Evolutionary conservation across 2,329 filamentous ascomycete genomes (phyloP).

Genomic region (Microdochium nivale): DNA sequence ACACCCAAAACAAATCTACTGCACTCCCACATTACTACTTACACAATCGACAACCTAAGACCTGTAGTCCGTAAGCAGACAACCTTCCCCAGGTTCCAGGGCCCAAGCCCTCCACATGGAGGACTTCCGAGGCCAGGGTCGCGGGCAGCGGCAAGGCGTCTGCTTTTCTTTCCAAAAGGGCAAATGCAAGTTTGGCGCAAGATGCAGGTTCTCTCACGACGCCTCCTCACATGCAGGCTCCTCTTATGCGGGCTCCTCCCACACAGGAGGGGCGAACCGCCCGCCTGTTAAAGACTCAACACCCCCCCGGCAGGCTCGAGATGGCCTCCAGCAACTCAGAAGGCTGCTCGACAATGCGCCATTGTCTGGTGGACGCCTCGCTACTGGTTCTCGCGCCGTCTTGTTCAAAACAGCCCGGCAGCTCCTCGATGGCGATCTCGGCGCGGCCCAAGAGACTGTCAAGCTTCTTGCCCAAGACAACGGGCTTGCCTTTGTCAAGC

Average conservation of each 20-base stretch:
- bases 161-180: constrained; percentile 5
- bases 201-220: constrained; percentile 9
- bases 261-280: constrained; percentile 6
- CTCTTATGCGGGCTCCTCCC: constrained; percentile 15
- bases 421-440: constrained; percentile 20
- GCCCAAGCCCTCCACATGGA: too few relatives aligned
- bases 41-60: too few relatives aligned
- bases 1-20: too few relatives aligned
- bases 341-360: constrained; percentile 6
- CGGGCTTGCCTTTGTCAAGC: constrained; percentile 18
- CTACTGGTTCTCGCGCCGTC: constrained; percentile 2
- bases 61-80: too few relatives aligned
- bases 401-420: constrained; percentile 21
- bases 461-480: constrained; percentile 16
- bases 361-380: background rate
- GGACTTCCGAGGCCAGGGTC: background rate
- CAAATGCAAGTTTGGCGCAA: constrained; percentile 6
- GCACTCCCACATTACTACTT: too few relatives aligned
- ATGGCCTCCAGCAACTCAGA: constrained; percentile 35
- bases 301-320: constrained; percentile 36
- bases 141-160: background rate
- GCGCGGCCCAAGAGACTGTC: constrained; percentile 18
- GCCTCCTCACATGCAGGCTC: constrained; percentile 15
- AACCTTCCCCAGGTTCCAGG: too few relatives aligned
- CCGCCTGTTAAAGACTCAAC: constrained; percentile 8